Conservation (phyloP, 495 filamentous ascomycete species). For the Lepidopterella palustris region DNA sequence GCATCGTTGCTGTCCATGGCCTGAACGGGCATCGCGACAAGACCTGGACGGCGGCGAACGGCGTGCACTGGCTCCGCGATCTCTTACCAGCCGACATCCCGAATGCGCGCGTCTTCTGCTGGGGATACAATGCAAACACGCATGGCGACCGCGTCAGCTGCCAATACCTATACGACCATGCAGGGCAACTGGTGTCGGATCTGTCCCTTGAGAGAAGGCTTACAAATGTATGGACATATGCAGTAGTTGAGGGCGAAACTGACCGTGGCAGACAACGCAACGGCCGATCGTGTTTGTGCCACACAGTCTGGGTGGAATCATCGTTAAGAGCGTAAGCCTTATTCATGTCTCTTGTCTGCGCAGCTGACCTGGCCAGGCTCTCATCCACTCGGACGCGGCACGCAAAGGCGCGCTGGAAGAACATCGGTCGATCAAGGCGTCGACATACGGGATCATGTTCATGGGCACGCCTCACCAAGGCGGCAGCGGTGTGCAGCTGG, state of each 20-base stretch:
- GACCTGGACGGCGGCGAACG: constrained; percentile 44
- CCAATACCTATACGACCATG: constrained; percentile 33
- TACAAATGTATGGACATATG: constrained; percentile 24
- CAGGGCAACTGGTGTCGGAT: constrained; percentile 31
- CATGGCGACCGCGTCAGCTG: constrained; percentile 23
- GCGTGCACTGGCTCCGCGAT: constrained; percentile 44
- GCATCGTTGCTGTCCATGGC: constrained; percentile 46
- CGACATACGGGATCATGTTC: constrained; percentile 27
- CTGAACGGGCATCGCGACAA: constrained; percentile 42
- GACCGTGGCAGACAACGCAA: constrained; percentile 9
- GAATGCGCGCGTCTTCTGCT: constrained; percentile 43
- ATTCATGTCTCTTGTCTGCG: constrained; percentile 4
- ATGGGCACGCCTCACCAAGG: constrained; percentile 32
- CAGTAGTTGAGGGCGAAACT: constrained; percentile 7
- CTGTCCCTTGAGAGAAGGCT: constrained; percentile 27
- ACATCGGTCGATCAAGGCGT: constrained; percentile 23
- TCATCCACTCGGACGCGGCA: constrained; percentile 25
- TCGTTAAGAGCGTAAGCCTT: constrained; percentile 21
- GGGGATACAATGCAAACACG: constrained; percentile 45
- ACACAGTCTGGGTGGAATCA: constrained; percentile 27
- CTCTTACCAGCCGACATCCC: constrained; percentile 43
- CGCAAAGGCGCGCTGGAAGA: constrained; percentile 19
- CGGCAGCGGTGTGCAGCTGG: constrained; percentile 26
- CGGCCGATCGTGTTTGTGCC: constrained; percentile 29
- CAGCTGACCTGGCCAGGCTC: constrained; percentile 22